Evolutionary conservation across 2,329 filamentous ascomycete genomes (phyloP).

Genomic region (Diaporthe ilicicola): DNA sequence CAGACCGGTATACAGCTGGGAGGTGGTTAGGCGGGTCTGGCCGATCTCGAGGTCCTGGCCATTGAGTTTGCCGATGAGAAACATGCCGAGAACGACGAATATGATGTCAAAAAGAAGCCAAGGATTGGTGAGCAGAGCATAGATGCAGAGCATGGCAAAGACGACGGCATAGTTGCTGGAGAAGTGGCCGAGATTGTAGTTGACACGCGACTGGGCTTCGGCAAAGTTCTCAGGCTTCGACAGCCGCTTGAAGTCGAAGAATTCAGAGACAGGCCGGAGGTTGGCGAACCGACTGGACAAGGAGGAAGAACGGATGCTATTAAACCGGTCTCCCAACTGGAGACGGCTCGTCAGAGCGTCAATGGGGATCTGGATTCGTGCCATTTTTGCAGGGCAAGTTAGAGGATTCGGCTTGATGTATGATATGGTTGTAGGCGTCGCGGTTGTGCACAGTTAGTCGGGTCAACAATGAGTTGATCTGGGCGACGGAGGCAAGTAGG

Average conservation of each 20-base stretch:
- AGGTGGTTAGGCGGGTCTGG: conserved; percentile 82
- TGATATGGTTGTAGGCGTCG: neutral
- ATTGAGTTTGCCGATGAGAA: conserved; percentile 87
- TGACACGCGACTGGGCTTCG: conserved; percentile 90
- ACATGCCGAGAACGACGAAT: conserved; percentile 86
- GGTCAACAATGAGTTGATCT: neutral
- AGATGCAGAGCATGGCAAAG: conserved; percentile 95
- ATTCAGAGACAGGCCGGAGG: conserved; percentile 89
- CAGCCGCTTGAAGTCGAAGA: conserved; percentile 93
- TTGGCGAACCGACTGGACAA: conserved; percentile 88
- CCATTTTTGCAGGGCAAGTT: conserved; percentile 60
- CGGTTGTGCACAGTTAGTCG: neutral
- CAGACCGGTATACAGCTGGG: conserved; percentile 92
- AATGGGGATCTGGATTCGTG: conserved; percentile 90
- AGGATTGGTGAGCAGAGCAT: conserved; percentile 89
- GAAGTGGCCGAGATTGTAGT: conserved; percentile 97
- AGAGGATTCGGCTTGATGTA: neutral
- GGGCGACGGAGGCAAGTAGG: neutral
- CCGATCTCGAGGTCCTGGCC: conserved; percentile 90
- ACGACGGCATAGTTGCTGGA: conserved; percentile 97
- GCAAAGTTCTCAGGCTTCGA: conserved; percentile 93
- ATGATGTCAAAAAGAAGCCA: conserved; percentile 91
- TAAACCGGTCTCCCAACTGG: conserved; percentile 86
- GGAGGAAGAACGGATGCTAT: conserved; percentile 81
- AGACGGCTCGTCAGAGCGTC: conserved; percentile 91